Conservation (phyloP, 2,329 filamentous ascomycete species). For the Madurella mycetomatis region DNA sequence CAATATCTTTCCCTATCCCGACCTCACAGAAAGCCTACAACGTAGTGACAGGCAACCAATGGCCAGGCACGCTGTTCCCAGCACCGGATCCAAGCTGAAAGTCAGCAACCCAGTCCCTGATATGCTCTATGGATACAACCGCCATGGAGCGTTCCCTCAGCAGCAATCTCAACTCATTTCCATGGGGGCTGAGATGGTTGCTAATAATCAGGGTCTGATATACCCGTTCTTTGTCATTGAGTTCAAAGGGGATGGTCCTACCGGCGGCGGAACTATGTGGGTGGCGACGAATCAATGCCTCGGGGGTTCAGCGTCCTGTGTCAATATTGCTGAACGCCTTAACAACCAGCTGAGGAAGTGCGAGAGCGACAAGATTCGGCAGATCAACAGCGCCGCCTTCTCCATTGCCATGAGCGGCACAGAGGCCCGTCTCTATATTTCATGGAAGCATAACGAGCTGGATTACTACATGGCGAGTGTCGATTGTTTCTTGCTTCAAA, state of each 20-base stretch:
- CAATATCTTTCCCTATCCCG: background rate
- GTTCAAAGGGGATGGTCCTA: conserved; percentile 31
- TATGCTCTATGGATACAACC: conserved; percentile 8
- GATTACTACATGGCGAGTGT: conserved; percentile 30
- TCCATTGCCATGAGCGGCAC: conserved; percentile 33
- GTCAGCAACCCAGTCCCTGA: conserved; percentile 6
- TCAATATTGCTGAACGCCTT: conserved; percentile 29
- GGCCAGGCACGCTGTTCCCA: background rate
- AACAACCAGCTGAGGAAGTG: conserved; percentile 21
- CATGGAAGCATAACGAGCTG: conserved; percentile 33
- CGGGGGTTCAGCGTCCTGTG: conserved; percentile 29
- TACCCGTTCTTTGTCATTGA: conserved; percentile 31
- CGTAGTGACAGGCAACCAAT: background rate
- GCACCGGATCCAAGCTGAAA: background rate
- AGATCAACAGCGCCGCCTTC: conserved; percentile 30
- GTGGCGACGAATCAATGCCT: conserved; percentile 36
- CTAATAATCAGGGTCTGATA: conserved; percentile 16
- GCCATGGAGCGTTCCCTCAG: background rate
- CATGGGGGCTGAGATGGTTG: conserved; percentile 21
- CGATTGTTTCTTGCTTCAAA: conserved; percentile 30
- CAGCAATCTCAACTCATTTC: conserved; percentile 24
- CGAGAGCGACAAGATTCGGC: conserved; percentile 18
- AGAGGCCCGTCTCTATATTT: conserved; percentile 32
- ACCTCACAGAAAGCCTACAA: background rate
- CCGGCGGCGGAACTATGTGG: conserved; percentile 32